These are phyloP conservation scores for Lophium mytilinum DNA, from an alignment of 495 filamentous ascomycete species.

Conservation along the genomic window DNA sequence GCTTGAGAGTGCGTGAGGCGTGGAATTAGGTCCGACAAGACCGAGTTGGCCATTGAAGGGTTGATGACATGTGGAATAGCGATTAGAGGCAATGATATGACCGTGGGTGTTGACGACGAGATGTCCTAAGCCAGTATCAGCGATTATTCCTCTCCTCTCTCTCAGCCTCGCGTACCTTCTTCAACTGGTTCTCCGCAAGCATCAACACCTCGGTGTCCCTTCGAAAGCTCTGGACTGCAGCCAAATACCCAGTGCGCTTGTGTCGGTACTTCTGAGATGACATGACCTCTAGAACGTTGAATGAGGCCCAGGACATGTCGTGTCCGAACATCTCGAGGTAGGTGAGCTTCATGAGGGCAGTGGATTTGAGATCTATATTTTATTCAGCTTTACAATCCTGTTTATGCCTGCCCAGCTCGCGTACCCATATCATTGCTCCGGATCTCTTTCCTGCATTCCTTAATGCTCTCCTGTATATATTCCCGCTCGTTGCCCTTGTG, in stretches of 20 bases:
- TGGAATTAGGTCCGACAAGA: conserved; percentile 77
- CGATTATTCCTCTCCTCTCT: background rate
- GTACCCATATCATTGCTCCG: conserved; percentile 83
- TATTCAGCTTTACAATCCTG: conserved; percentile 21
- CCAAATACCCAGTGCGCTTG: conserved; percentile 93
- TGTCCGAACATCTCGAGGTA: conserved; percentile 99
- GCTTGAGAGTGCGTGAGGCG: conserved; percentile 78
- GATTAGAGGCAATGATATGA: conserved; percentile 74
- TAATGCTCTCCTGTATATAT: conserved; percentile 82
- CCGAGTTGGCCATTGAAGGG: conserved; percentile 77
- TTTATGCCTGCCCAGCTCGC: background rate
- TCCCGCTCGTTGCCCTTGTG: conserved; percentile 91
- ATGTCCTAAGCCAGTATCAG: conserved; percentile 54
- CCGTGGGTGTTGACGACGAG: conserved; percentile 59
- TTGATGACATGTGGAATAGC: conserved; percentile 89
- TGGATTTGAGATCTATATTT: conserved; percentile 81
- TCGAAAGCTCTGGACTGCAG: conserved; percentile 90
- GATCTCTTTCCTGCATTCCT: conserved; percentile 90
- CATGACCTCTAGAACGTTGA: conserved; percentile 98
- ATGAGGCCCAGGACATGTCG: conserved; percentile 99
- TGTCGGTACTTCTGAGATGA: conserved; percentile 87
- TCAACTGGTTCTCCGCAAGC: conserved; percentile 92
- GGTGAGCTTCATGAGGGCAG: conserved; percentile 85
- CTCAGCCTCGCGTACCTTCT: conserved; percentile 49
- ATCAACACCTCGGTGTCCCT: conserved; percentile 94